These are phyloP conservation scores for Sanghuangporus sanghuang DNA, from an alignment of 1,284 basidiomycete species.

Conservation along the genomic window DNA sequence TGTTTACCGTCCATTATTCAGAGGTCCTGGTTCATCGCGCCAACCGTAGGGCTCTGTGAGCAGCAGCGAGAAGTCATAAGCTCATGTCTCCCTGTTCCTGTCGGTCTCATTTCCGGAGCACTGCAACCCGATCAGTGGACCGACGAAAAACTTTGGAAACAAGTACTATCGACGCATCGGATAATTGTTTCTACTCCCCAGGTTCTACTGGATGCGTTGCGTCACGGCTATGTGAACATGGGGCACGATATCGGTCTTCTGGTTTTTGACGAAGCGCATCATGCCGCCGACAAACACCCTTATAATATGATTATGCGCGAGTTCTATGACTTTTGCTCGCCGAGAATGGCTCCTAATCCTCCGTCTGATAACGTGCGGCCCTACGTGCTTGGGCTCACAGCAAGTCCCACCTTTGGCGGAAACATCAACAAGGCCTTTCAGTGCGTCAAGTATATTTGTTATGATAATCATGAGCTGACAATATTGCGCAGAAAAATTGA, in stretches of 20 bases:
- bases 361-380: conserved; percentile 32
- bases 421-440: conserved; percentile 55
- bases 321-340: conserved; percentile 55
- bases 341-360: conserved; percentile 24
- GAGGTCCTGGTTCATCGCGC: conserved; percentile 76
- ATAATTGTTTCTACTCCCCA: conserved; percentile 76
- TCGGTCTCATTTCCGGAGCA: conserved; percentile 63
- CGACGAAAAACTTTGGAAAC: conserved; percentile 50
- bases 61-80: conserved; percentile 64
- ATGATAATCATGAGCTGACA: conserved; percentile 15
- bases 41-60: conserved; percentile 70
- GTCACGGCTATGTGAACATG: conserved; percentile 63
- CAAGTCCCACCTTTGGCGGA: conserved; percentile 77
- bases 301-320: conserved; percentile 74
- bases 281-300: conserved; percentile 66
- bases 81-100: conserved; percentile 45
- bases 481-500: conserved; percentile 49
- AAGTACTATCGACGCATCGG: conserved; percentile 47
- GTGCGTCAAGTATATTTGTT: conserved; percentile 32
- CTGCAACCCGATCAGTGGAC: conserved; percentile 80
- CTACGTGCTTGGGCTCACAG: conserved; percentile 68
- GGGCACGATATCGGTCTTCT: conserved; percentile 61
- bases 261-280: conserved; percentile 79
- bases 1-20: conserved; percentile 25
- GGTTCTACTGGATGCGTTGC: conserved; percentile 72